These are phyloP conservation scores for Dioscorea dumetorum DNA, from an alignment of 106 monocot species.

Conservation along the genomic window DNA sequence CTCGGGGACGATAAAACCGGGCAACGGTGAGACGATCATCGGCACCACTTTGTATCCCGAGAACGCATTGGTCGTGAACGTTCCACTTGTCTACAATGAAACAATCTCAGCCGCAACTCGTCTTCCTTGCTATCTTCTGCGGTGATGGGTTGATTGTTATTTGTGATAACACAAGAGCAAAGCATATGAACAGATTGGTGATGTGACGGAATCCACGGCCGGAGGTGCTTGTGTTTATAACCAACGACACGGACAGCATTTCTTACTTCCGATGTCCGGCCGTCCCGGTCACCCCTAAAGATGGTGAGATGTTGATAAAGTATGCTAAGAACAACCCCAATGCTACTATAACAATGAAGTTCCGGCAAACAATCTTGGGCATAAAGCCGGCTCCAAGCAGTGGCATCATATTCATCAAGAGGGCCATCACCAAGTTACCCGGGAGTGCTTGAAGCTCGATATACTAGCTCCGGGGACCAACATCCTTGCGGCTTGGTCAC, in stretches of 20 bases:
- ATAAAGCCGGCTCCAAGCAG: conserved; percentile 34
- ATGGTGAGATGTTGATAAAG: conserved; percentile 1
- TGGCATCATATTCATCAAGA: conserved; percentile 44
- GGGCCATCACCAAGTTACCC: conserved; percentile 47
- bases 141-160: conserved; percentile 8
- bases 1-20: conserved; percentile 21
- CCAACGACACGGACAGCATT: not conserved
- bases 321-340: conserved; percentile 10
- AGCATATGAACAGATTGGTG: not conserved
- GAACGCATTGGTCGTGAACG: no score
- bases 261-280: conserved; percentile 18
- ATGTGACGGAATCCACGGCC: conserved; percentile 2
- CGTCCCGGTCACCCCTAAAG: conserved; percentile 7
- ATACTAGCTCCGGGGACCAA: conserved; percentile 52
- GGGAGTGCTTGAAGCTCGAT: conserved; percentile 63
- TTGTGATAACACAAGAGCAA: not conserved
- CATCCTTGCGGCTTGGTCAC: conserved; percentile 45
- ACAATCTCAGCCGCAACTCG: no score
- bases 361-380: conserved; percentile 36
- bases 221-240: conserved; percentile 20
- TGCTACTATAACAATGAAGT: conserved; percentile 30
- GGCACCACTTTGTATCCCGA: not conserved
- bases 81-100: no score
- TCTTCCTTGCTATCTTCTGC: no score
- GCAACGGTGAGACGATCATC: conserved; percentile 23